Percentiles rank a stretch among this genome's conserved stretches.
These are phyloP conservation scores for Naganishia kalamii DNA, from an alignment of 768 basidiomycete species.

Conservation along the genomic window DNA sequence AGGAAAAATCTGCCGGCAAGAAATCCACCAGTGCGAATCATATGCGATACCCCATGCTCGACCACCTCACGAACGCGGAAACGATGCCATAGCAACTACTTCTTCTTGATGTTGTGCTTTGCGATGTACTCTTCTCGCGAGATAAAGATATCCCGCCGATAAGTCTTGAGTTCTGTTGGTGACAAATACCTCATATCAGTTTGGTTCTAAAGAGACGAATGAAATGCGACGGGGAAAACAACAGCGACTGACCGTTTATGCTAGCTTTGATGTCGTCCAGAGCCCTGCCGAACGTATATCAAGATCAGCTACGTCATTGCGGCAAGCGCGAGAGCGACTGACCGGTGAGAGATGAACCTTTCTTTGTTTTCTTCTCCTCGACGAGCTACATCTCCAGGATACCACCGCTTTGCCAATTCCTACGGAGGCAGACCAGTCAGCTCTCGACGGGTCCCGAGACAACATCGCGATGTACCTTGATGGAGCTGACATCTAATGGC, in stretches of 20 bases:
- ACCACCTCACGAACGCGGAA: neutral
- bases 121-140: slow-evolving; percentile 26
- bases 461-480: slow-evolving; percentile 28
- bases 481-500: slow-evolving; percentile 38
- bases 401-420: slow-evolving; percentile 46
- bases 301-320: neutral
- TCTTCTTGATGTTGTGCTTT: slow-evolving; percentile 4
- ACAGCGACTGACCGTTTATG: slow-evolving; percentile 56
- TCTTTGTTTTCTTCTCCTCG: slow-evolving; percentile 25
- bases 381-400: slow-evolving; percentile 28
- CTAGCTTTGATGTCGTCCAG: slow-evolving; percentile 73
- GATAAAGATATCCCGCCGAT: slow-evolving; percentile 66
- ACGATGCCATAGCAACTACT: neutral
- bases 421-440: slow-evolving; percentile 21
- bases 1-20: no score
- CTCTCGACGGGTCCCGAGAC: neutral
- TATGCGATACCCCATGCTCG: neutral
- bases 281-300: slow-evolving; percentile 53
- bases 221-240: neutral
- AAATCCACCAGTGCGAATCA: neutral
- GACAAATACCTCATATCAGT: neutral
- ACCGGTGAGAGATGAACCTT: slow-evolving; percentile 35
- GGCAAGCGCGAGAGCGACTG: neutral
- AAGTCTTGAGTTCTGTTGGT: slow-evolving; percentile 66
- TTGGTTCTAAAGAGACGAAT: neutral